Evolutionary conservation across 768 basidiomycete species (phyloP).

Genomic region (Lyophyllum decastes): DNA sequence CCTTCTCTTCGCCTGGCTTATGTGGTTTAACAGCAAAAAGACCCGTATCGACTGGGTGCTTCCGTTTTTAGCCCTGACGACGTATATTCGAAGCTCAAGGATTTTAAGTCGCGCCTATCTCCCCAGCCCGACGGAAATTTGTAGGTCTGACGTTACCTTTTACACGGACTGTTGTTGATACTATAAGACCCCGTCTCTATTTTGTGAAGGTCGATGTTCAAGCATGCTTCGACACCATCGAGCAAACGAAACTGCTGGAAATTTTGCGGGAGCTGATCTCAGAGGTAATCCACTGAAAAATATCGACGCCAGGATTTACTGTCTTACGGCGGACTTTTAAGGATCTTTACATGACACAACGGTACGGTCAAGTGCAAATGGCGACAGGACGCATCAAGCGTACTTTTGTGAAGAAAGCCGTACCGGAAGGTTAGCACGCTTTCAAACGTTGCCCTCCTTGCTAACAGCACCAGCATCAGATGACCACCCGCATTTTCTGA

Average conservation of each 20-base stretch:
- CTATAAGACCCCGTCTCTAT: conserved; percentile 77
- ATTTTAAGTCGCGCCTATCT: conserved; percentile 59
- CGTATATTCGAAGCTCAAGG: conserved; percentile 72
- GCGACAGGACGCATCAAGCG: conserved; percentile 58
- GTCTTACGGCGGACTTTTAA: conserved; percentile 25
- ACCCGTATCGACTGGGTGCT: conserved; percentile 69
- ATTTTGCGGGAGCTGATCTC: conserved; percentile 76
- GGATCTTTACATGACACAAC: conserved; percentile 75
- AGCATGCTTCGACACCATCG: conserved; percentile 95
- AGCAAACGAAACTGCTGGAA: conserved; percentile 79
- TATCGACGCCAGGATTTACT: background rate
- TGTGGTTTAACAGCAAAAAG: conserved; percentile 48
- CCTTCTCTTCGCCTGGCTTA: background rate
- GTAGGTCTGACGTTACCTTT: conserved; percentile 38
- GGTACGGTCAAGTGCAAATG: conserved; percentile 66
- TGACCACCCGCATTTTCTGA: conserved; percentile 74
- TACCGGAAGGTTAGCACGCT: conserved; percentile 56
- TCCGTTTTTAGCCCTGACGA: conserved; percentile 86
- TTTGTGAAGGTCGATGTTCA: conserved; percentile 97
- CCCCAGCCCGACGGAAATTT: conserved; percentile 43
- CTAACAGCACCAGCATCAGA: conserved; percentile 40
- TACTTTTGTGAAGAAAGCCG: conserved; percentile 58
- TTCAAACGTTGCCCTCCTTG: background rate
- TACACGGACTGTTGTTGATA: background rate
- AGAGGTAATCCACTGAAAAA: conserved; percentile 46